Evolutionary conservation across 2,329 filamentous ascomycete genomes (phyloP), one percentile per base, ranked within the genome.

Genomic region (Aspergillus neotritici): DNA sequence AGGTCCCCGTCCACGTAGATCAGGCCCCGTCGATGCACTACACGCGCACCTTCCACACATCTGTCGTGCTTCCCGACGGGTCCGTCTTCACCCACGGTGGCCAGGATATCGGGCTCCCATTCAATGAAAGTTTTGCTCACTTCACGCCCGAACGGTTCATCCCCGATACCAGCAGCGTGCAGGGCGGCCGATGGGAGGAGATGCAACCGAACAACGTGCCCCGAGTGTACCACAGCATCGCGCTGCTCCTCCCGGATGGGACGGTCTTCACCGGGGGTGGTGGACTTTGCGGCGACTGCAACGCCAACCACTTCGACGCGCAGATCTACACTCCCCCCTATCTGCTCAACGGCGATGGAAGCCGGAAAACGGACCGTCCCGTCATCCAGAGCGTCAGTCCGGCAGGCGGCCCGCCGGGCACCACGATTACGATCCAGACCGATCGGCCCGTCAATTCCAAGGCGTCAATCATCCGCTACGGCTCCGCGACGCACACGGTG

Each of bases 271-370:
- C 56, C n/a, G 74, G 67, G 10, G 75, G 75, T n/a, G 73, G 75
- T 5, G 76, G 75, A 3, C 65, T 79, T 11, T 79, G 76, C 41
- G 67, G 64, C 10, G n/a, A 65, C 60, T 69, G 65, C 46, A 58
- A 54, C 5, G 61, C 63, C n/a, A 73, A 79, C 40, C 77, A 80
- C 44, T 66, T 65, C 31, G 72, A 80, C 48, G 74, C 59, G 5
- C 70, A 80, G 57, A 71, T 80, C 38, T 80, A 72, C 55, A 66
- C 65, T 6, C 78, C 77, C 1, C 70, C 73, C 1, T 80, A 80
- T 48, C 70, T 80, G 0, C 73, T 77, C 50, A 70, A 70, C 44
- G 39, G 11, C 13, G 14, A 43, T 28, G 41, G 41, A 13, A 28
- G 6, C 21, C 7, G 9, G 21, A 25, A 25, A 9, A 25, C 21